Conservation (phyloP, 257 asterid genomes). For the Penstemon eatonii region DNA sequence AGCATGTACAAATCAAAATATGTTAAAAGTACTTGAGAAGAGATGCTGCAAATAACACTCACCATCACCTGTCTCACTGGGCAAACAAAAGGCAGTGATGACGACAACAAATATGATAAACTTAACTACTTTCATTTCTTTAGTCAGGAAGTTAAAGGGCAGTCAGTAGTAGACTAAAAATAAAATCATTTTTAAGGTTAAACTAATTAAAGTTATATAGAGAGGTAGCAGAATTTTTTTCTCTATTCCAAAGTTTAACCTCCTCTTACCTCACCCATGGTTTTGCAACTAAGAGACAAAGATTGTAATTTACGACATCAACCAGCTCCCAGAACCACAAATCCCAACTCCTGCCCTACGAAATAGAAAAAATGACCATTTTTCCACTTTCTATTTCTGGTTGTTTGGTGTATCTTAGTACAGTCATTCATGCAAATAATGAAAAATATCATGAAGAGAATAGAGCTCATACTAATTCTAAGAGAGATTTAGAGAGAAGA, state of each 20-base stretch:
- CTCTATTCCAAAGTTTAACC: not conserved
- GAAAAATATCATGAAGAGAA: not conserved
- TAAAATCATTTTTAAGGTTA: conserved; percentile 9
- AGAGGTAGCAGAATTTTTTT: not conserved
- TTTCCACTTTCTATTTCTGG: not conserved
- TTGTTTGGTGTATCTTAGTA: too few species aligned
- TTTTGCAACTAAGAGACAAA: not conserved
- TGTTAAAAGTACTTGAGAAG: not conserved
- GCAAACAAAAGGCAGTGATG: not conserved
- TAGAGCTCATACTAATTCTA: conserved; percentile 2
- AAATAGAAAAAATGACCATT: not conserved
- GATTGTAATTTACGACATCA: not conserved
- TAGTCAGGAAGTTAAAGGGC: too few species aligned
- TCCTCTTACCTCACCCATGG: not conserved
- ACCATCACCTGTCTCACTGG: not conserved
- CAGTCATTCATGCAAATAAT: not conserved
- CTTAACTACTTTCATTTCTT: conserved; percentile 10
- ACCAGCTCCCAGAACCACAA: not conserved
- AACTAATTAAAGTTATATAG: not conserved
- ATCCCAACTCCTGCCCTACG: not conserved
- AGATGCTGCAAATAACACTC: conserved; percentile 5
- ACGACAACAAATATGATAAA: conserved; percentile 1
- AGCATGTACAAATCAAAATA: not conserved
- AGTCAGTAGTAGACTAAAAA: conserved; percentile 1
- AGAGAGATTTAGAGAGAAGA: not conserved